Conservation (phyloP, 495 filamentous ascomycete species). For the Arthonia radiata region DNA sequence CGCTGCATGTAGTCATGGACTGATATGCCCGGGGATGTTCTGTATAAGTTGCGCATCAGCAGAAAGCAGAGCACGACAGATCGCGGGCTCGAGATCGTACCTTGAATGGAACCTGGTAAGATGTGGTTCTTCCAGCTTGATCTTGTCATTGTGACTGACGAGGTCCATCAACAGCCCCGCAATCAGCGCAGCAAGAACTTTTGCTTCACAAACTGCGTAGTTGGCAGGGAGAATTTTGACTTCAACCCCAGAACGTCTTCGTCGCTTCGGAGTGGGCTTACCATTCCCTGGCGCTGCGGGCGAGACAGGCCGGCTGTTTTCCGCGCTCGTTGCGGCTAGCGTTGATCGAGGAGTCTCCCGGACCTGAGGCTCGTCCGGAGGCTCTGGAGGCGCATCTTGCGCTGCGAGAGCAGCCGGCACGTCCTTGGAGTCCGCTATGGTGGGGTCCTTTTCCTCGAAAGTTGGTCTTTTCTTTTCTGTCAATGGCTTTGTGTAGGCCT, state of each 20-base stretch:
- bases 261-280: slow-evolving; percentile 15
- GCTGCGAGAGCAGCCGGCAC: no score
- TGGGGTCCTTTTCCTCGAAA: no score
- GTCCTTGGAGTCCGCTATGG: no score
- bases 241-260: slow-evolving; percentile 25
- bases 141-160: slow-evolving; percentile 72
- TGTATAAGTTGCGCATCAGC: slow-evolving; percentile 11
- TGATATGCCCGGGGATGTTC: slow-evolving; percentile 79
- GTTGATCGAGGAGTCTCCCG: background rate
- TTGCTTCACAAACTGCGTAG: slow-evolving; percentile 57
- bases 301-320: background rate
- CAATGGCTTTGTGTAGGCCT: no score
- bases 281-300: background rate
- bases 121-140: slow-evolving; percentile 58
- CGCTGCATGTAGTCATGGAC: slow-evolving; percentile 81
- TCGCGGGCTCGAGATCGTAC: slow-evolving; percentile 15
- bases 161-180: slow-evolving; percentile 89
- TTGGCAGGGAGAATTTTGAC: slow-evolving; percentile 46
- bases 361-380: background rate
- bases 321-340: background rate
- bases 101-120: slow-evolving; percentile 90
- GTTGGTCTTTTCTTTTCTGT: no score
- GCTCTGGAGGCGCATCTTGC: background rate
- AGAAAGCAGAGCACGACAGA: background rate
- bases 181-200: slow-evolving; percentile 72